Conservation (phyloP, 345 rosid species). For the Melaleuca alternifolia region DNA sequence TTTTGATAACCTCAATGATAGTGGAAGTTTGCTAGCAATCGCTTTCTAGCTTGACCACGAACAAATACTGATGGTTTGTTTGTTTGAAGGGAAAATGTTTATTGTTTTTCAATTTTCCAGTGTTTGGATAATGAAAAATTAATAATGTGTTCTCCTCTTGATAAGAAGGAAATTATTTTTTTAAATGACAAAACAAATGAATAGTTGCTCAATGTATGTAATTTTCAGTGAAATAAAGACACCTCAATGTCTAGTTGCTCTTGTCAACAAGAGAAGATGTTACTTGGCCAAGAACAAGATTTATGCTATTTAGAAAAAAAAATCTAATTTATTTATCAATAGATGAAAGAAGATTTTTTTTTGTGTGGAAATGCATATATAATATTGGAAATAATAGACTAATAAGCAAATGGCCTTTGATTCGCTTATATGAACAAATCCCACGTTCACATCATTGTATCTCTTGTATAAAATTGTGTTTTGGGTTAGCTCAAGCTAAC, state of each 20-base stretch:
- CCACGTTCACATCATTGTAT: neutral
- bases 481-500: neutral
- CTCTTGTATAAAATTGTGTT: neutral
- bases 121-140: too few relatives aligned
- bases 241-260: neutral
- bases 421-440: neutral
- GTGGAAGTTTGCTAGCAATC: neutral
- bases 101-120: too few relatives aligned
- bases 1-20: neutral
- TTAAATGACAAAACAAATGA: too few relatives aligned
- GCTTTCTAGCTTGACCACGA: neutral
- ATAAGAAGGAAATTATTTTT: too few relatives aligned
- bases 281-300: neutral
- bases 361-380: neutral
- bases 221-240: neutral
- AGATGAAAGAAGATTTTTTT: neutral
- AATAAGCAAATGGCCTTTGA: neutral
- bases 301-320: neutral
- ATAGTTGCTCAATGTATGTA: too few relatives aligned
- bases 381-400: neutral
- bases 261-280: neutral
- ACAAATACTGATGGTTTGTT: neutral
- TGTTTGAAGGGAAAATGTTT: neutral
- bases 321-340: neutral
- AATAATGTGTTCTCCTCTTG: neutral